Conservation (phyloP, 2,329 filamentous ascomycete species). For the Cladosporium sphaerospermum region DNA sequence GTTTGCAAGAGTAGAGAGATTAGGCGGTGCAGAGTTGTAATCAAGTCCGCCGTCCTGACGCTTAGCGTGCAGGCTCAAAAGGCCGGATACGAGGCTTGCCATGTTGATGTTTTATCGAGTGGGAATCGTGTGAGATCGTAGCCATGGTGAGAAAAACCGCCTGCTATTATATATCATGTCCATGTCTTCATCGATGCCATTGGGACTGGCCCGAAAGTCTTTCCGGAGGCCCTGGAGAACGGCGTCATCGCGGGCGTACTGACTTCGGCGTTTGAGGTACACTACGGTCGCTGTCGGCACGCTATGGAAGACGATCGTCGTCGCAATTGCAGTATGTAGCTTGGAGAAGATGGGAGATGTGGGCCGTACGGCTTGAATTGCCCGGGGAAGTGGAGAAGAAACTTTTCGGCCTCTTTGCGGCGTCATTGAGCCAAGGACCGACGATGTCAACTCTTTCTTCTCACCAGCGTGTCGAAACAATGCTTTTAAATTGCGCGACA, state of each 20-base stretch:
- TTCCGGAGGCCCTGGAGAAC: background rate
- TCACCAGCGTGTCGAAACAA: no score
- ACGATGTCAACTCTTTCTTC: background rate
- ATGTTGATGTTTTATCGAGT: background rate
- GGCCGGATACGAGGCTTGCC: background rate
- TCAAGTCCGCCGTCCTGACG: conserved; percentile 10
- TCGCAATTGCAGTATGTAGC: conserved; percentile 4
- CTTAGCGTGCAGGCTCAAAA: background rate
- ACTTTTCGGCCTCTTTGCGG: background rate
- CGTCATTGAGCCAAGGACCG: background rate
- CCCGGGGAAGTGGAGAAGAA: background rate
- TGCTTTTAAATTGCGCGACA: no score
- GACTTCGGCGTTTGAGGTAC: conserved; percentile 4
- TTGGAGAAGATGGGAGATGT: conserved; percentile 3
- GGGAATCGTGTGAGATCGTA: background rate
- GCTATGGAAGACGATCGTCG: conserved; percentile 4
- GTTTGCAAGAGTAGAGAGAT: conserved; percentile 36
- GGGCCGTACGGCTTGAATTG: background rate
- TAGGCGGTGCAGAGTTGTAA: conserved; percentile 35
- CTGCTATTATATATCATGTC: background rate
- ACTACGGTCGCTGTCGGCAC: conserved; percentile 2
- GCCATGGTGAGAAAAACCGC: background rate
- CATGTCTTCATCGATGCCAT: background rate
- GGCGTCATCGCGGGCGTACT: conserved; percentile 11
- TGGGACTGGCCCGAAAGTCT: background rate